Base-by-base conservation (phyloP, 306 rosid genomes). In the Crotalaria pallida region DNA sequence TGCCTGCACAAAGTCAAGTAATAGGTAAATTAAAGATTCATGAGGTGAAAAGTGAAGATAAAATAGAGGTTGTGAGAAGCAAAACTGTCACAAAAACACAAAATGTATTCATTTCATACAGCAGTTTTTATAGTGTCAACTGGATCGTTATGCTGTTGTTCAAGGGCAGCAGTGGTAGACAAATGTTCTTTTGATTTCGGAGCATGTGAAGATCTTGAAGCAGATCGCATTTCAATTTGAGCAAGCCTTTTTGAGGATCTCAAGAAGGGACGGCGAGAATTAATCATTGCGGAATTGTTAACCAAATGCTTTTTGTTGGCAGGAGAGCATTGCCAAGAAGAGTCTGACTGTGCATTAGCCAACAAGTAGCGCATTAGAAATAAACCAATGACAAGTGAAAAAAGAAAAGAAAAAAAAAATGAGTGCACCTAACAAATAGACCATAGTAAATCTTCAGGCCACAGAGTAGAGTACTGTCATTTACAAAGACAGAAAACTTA, bases 311-410 rank as follows among this genome's bases (percentile, higher is more conserved):
- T 56, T 16, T 4, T 18, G 0, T 19, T 0, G 3, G 24, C 16
- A 48, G 51, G 1, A 59, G 75, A 48, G 38, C 65, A 10, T 3
- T 36, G 3, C 80, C 36, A 67, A 52, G 71, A 69, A 12, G 71
- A 69, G 8, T 69, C 66, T 15, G 52, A 43, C 81, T 29, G 18
- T 4, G 31, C 51, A 77, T 23, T 12, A 15, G 27, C 13, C 60
- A 69, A 77, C 61, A 71, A 47, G 40, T 31, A 21, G 51, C 48
- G 44, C 26, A 31, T 62, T 52, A 69, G 43, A 65, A 34, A 24
- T 26, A 31, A 31, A 31, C 36, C 5, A 31, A 31, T 31, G 36
- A 31, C 36, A 31, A 31, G 36, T 31, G 36, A 31, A 31, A 31
- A 31, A 8, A 31, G 36, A 5, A 31, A 31, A 31, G 6, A 31